Percentiles rank a stretch among this genome's conserved stretches.
Evolutionary conservation across 805 yeast species (phyloP).

Genomic region (Sungouiozyma intestinalis): DNA sequence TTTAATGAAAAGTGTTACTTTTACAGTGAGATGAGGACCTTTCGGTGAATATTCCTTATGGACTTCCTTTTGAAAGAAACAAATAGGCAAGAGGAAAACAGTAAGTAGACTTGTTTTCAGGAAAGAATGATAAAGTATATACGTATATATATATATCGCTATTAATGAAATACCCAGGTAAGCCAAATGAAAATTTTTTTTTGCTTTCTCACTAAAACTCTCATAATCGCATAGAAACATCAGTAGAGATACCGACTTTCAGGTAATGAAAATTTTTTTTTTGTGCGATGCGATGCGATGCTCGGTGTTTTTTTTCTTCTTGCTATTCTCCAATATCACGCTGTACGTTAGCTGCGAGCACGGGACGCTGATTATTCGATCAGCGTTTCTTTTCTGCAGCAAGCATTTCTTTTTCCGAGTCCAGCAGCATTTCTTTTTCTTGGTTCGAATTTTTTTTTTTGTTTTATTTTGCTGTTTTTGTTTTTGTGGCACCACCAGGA

Average conservation of each 20-base stretch:
- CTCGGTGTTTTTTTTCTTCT: too few species aligned
- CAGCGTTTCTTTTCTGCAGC: too few species aligned
- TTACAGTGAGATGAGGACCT: conserved; percentile 1
- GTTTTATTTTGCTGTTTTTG: too few species aligned
- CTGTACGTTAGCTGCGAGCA: too few species aligned
- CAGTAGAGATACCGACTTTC: not conserved
- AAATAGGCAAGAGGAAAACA: conserved; percentile 2
- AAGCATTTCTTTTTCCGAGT: too few species aligned
- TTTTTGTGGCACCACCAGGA: too few species aligned
- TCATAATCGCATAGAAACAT: not conserved
- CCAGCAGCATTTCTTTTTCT: too few species aligned
- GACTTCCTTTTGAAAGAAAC: conserved; percentile 5
- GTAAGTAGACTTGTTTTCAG: conserved; percentile 1
- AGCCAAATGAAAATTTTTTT: not conserved
- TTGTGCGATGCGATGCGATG: not conserved
- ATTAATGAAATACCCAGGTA: not conserved
- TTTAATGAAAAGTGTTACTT: conserved; percentile 12
- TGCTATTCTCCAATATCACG: too few species aligned
- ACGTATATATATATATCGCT: not conserved
- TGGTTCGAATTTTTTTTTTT: too few species aligned
- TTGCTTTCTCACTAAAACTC: too few species aligned
- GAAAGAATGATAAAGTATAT: not conserved
- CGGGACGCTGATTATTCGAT: not conserved
- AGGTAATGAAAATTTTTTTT: not conserved
- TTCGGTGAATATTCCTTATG: conserved; percentile 1